These are phyloP conservation scores for Pythium phragmiticola DNA, from an alignment of 352 stramenopile species.

Conservation along the genomic window DNA sequence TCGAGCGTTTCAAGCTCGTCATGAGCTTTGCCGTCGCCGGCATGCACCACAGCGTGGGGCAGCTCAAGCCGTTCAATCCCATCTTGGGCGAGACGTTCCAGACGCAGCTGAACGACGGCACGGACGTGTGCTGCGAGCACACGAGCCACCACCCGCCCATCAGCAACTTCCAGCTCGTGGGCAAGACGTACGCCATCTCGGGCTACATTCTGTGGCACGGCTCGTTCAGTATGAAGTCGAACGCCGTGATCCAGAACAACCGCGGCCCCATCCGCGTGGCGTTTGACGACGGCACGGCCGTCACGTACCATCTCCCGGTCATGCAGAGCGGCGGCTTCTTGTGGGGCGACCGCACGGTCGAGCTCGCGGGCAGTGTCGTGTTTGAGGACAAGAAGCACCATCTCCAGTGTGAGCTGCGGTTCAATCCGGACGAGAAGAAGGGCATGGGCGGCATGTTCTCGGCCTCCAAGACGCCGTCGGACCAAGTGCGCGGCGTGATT, in stretches of 20 bases:
- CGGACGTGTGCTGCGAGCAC: conserved; percentile 79
- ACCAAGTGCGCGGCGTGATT: conserved; percentile 69
- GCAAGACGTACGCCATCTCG: conserved; percentile 69
- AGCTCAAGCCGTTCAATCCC: conserved; percentile 86
- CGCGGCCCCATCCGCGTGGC: conserved; percentile 69
- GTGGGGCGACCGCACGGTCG: conserved; percentile 81
- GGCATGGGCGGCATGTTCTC: conserved; percentile 85
- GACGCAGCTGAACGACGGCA: conserved; percentile 70
- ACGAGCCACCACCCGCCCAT: conserved; percentile 86
- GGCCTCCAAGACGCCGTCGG: conserved; percentile 70
- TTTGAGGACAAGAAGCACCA: conserved; percentile 82
- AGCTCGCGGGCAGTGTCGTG: conserved; percentile 63
- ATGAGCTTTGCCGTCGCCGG: conserved; percentile 77
- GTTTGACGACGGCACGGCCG: conserved; percentile 64
- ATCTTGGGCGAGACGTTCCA: conserved; percentile 84
- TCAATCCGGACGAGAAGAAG: conserved; percentile 86
- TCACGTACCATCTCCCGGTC: conserved; percentile 73
- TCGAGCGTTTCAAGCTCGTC: conserved; percentile 83
- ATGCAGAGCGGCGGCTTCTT: conserved; percentile 74
- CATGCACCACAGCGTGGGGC: conserved; percentile 75
- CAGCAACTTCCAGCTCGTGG: conserved; percentile 80
- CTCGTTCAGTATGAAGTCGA: conserved; percentile 85
- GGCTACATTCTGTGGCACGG: conserved; percentile 75
- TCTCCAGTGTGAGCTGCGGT: conserved; percentile 66
- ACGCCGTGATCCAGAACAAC: conserved; percentile 78